A percentile compares a stretch with the other conserved stretches of the same genome.
These are phyloP conservation scores for Aureobasidium sp. DNA, from an alignment of 2,329 filamentous ascomycete species.

Conservation along the genomic window DNA sequence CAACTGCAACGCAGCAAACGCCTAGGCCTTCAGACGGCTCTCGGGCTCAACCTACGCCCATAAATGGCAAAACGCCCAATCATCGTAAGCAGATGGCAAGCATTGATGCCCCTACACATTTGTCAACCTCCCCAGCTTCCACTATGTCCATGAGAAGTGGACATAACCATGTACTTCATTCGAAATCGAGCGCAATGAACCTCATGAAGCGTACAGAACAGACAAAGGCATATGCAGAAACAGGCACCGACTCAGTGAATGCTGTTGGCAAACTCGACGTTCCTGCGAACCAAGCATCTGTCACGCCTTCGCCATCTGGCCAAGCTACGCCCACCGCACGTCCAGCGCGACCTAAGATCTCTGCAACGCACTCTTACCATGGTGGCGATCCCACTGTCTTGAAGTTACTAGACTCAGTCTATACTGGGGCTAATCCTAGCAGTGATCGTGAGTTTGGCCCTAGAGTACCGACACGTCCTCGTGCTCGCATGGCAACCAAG, in stretches of 20 bases:
- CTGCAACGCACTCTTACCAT: conserved; percentile 70
- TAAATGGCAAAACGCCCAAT: not conserved
- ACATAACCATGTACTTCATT: conserved; percentile 31
- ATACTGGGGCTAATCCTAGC: conserved; percentile 54
- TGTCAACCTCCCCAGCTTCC: conserved; percentile 28
- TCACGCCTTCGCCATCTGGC: conserved; percentile 18
- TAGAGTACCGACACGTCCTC: conserved; percentile 26
- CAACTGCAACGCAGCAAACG: not conserved
- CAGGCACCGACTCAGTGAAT: conserved; percentile 53
- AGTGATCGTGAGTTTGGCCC: conserved; percentile 66
- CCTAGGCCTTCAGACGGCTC: not conserved
- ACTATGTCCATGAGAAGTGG: conserved; percentile 23
- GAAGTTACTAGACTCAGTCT: conserved; percentile 72
- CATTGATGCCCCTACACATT: conserved; percentile 19
- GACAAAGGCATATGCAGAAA: conserved; percentile 56
- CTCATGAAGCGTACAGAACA: conserved; percentile 50
- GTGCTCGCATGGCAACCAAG: conserved; percentile 56
- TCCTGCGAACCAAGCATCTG: not conserved
- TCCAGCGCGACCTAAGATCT: conserved; percentile 26
- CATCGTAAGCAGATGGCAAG: conserved; percentile 9
- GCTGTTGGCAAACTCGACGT: conserved; percentile 55
- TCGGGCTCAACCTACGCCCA: not conserved
- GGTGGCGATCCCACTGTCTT: conserved; percentile 62
- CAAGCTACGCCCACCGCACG: conserved; percentile 18
- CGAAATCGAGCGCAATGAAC: conserved; percentile 50